Conservation (phyloP, 495 filamentous ascomycete genomes). For the Tuber magnatum region DNA sequence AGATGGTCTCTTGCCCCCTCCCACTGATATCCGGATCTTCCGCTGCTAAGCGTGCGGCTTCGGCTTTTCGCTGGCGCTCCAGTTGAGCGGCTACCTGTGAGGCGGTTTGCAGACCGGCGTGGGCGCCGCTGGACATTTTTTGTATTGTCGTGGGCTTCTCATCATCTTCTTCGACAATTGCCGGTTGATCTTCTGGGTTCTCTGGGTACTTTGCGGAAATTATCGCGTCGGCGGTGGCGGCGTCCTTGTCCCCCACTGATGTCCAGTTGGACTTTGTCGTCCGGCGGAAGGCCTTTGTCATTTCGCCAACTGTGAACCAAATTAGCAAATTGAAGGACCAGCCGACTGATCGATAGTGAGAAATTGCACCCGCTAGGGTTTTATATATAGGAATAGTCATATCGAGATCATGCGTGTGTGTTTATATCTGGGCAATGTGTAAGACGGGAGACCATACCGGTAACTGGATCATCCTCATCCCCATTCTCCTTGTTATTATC, state of each 20-base stretch:
- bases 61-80: conserved; percentile 47
- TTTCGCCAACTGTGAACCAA: conserved; percentile 48
- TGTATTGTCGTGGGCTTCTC: conserved; percentile 45
- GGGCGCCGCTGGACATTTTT: conserved; percentile 76
- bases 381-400: neutral
- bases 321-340: neutral
- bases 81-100: conserved; percentile 70
- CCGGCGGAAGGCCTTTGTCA: conserved; percentile 64
- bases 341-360: neutral
- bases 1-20: conserved; percentile 68
- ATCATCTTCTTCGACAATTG: conserved; percentile 43
- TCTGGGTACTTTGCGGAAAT: conserved; percentile 61
- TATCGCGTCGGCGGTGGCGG: conserved; percentile 57
- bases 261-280: conserved; percentile 69
- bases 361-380: neutral
- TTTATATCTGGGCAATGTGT: neutral
- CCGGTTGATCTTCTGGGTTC: conserved; percentile 49
- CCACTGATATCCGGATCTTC: conserved; percentile 34
- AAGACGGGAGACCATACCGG: conserved; percentile 41
- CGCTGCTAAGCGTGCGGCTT: conserved; percentile 47
- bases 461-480: conserved; percentile 45
- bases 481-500: conserved; percentile 46
- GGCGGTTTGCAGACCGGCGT: conserved; percentile 78
- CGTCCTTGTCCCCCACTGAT: conserved; percentile 51
- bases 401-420: neutral